Conservation (phyloP, 2,329 filamentous ascomycete species). For the Orbilia blumenaviensis region DNA sequence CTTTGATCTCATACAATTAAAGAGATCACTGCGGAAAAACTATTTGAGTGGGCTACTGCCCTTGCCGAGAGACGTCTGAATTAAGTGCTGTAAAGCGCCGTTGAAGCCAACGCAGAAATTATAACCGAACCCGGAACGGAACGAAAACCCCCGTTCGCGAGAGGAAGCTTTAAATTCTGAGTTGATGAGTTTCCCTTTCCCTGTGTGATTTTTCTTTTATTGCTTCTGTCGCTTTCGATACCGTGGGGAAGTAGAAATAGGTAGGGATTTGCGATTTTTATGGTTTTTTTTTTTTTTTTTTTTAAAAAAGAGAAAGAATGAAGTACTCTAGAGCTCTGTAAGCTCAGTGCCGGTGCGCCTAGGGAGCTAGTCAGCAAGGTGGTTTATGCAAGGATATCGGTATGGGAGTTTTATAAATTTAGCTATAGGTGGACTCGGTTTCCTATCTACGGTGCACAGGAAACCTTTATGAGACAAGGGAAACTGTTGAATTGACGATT, state of each 20-base stretch:
- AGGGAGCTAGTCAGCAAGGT: too few relatives aligned
- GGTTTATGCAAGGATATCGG: too few relatives aligned
- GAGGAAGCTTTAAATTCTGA: not conserved
- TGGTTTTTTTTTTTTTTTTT: too few relatives aligned
- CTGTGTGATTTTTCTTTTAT: not conserved
- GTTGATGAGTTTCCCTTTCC: not conserved
- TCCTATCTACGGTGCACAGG: too few relatives aligned
- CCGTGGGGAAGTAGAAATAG: not conserved
- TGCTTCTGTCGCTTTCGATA: not conserved
- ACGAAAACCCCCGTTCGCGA: conserved; percentile 1
- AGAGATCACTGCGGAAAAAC: too few relatives aligned
- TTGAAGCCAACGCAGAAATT: conserved; percentile 5
- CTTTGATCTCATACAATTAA: not conserved
- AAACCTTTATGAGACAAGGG: too few relatives aligned
- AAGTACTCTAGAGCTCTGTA: too few relatives aligned
- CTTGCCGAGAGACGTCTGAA: not conserved
- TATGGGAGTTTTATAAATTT: too few relatives aligned
- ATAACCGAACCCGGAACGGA: not conserved
- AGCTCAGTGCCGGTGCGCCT: too few relatives aligned
- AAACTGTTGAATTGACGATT: too few relatives aligned
- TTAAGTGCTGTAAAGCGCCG: not conserved
- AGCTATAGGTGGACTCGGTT: too few relatives aligned
- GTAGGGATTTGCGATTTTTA: not conserved
- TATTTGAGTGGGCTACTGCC: not conserved
- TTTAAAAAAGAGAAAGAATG: too few relatives aligned